Base-by-base conservation (phyloP, 805 yeast genomes). In the Cyberlindnera veronae region DNA sequence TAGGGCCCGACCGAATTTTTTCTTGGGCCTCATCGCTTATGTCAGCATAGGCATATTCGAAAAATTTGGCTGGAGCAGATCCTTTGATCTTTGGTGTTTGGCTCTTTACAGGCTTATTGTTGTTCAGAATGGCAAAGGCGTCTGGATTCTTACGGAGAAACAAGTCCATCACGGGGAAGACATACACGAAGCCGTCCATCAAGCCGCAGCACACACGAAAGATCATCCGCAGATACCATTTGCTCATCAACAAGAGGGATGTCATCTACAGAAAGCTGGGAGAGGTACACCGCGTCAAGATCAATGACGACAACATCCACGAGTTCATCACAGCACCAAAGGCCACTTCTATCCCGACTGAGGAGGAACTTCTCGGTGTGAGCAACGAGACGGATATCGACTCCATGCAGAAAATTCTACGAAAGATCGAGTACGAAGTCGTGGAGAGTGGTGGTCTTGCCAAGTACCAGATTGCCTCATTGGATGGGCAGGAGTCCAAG, bases 401-500 rank as follows among this genome's bases (percentile, higher is more conserved):
- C 15, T 42, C 36, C 18, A 34, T 54, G 64, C 53, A 62, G 3
- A 35, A 37, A 1, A 51, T 57, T 5, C 59, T 84, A 11, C 82
- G 76, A 0, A 68, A 68, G 36, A 75, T 89, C 6, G 82, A 79
- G 46, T 71, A 67, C 3, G 89, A 85, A 54, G 71, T 84, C 4
- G 66, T 66, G 8, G 69, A 66, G 30, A 67, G 79, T 31, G 97
- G 96, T 0, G 97, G 96, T 0, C 59, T 91, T 2, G 72, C 77
- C 36, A 75, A 76, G 10, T 91, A 91, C 58, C 99, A 91, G 55
- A 62, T 71, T 16, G 98, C 98, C 0, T 86, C 96, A 2, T 74
- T 84, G 1, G 77, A 79, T 36, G 99, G 99, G 0, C 99, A 91
- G 54, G 76, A 77, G 42, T 58, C 62, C 0, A 71, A 72, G 34